Conservation (phyloP, 1,139 yeast species). For the Blastobotrys malaysiensis region DNA sequence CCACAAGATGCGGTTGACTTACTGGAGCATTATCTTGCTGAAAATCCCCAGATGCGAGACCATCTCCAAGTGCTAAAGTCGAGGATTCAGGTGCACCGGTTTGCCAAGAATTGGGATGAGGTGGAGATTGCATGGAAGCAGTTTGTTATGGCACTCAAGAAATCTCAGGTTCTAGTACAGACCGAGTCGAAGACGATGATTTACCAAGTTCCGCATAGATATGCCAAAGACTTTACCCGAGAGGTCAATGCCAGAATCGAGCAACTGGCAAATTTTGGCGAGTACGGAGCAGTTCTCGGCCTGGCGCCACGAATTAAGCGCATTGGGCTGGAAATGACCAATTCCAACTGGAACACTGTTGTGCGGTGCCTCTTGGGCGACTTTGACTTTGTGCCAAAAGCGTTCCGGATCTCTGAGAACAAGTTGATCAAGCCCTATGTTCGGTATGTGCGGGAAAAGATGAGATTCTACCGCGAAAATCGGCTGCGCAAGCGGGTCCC, state of each 20-base stretch:
- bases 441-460: conserved; percentile 1
- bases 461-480: neutral
- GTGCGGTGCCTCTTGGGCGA: conserved; percentile 31
- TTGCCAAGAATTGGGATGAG: conserved; percentile 5
- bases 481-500: neutral
- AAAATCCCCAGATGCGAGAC: conserved; percentile 3
- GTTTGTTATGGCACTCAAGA: neutral
- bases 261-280: conserved; percentile 25
- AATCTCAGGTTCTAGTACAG: neutral
- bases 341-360: conserved; percentile 38
- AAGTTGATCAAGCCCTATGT: conserved; percentile 33
- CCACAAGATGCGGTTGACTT: conserved; percentile 2
- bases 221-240: conserved; percentile 22
- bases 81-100: conserved; percentile 6
- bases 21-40: conserved; percentile 2
- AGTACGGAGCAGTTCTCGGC: conserved; percentile 25
- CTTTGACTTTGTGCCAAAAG: conserved; percentile 31
- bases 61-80: conserved; percentile 5
- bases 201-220: conserved; percentile 17
- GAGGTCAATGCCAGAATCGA: conserved; percentile 30
- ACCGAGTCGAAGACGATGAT: neutral
- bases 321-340: conserved; percentile 36
- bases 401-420: conserved; percentile 37
- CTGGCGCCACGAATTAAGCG: neutral
- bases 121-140: conserved; percentile 8